These are phyloP conservation scores for Pugionium cornutum DNA, from an alignment of 345 rosid genomes.

Conservation along the genomic window DNA sequence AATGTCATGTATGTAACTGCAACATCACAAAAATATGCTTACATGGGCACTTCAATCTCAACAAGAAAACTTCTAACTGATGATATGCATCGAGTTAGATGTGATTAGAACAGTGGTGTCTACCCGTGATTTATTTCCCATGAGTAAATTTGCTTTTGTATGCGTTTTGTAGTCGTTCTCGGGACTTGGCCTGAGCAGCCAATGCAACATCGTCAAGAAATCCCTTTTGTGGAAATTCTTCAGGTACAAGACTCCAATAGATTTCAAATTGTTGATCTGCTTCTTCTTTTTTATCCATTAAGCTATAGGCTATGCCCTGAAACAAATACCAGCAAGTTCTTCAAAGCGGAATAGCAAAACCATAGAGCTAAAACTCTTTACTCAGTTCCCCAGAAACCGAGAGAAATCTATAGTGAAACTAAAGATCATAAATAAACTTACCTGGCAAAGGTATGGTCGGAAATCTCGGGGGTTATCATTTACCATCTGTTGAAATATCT, in stretches of 20 bases:
- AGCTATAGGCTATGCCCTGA: constrained; percentile 87
- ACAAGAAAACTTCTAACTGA: too few relatives aligned
- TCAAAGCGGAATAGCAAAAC: too few relatives aligned
- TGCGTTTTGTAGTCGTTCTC: constrained; percentile 54
- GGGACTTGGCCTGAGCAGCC: constrained; percentile 66
- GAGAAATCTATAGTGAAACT: too few relatives aligned
- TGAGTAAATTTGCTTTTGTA: constrained; percentile 51
- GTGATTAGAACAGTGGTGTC: too few relatives aligned
- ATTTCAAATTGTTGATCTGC: constrained; percentile 78
- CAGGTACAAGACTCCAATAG: constrained; percentile 75
- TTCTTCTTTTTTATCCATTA: constrained; percentile 69
- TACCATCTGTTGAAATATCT: constrained; percentile 69
- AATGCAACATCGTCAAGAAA: constrained; percentile 76
- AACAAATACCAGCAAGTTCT: neutral
- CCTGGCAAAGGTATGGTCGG: constrained; percentile 97
- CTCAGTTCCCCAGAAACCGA: too few relatives aligned
- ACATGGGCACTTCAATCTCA: too few relatives aligned
- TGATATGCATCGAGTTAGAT: too few relatives aligned
- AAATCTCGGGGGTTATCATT: constrained; percentile 86
- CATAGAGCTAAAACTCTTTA: constrained; percentile 29
- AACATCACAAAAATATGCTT: too few relatives aligned
- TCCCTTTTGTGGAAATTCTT: constrained; percentile 81
- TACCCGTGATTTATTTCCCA: constrained; percentile 10
- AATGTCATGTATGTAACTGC: too few relatives aligned
- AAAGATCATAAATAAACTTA: neutral